Base-by-base conservation (phyloP, 106 monocot genomes). In the Acanthochlamys bracteata region DNA sequence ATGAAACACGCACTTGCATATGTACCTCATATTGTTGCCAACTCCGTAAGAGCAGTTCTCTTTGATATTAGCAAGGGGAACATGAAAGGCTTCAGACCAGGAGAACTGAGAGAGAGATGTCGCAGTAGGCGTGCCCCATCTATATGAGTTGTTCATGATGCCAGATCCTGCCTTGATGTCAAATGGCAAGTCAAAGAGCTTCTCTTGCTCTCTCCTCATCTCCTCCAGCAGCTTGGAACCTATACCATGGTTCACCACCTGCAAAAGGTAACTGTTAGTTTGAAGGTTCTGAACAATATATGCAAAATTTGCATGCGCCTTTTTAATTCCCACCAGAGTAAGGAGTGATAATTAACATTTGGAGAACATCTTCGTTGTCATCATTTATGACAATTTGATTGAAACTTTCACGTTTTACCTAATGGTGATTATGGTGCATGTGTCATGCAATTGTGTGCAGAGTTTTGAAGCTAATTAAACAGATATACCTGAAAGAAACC, bases 51-150 rank as follows among this genome's bases (percentile, higher is more conserved):
- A 64, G 25, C 62, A 53, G 17, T 52, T 57, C 17, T 63, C 75
- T 10, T 70, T 83, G 66, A 89, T 71, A 51, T 74, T 75, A 7
- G 77, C 61, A 17, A 93, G 74, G 40, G 89, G 93, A 27, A 93
- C 71, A 62, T 93, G 93, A 72, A 86, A 93, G 16, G 93, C 85
- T 39, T 93, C 94, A 4, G 90, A 94, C 90, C 94, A 94, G 11
- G 90, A 90, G 76, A 90, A 80, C 79, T 90, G 94, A 12, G 63
- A 25, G 16, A 71, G 61, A 21, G 75, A 77, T 3, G 77, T 78
- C 15, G 84, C 94, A 1, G 77, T 63, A 9, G 90, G 89, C 55
- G 66, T 84, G 2, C 89, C 94, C 94, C 94, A 94, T 46, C 81
- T 27, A 55, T 90, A 94, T 4, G 84, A 84, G 54, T 86, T 68